Evolutionary conservation across 495 filamentous ascomycete genomes (phyloP).

Genomic region (Penicillium flavigenum): DNA sequence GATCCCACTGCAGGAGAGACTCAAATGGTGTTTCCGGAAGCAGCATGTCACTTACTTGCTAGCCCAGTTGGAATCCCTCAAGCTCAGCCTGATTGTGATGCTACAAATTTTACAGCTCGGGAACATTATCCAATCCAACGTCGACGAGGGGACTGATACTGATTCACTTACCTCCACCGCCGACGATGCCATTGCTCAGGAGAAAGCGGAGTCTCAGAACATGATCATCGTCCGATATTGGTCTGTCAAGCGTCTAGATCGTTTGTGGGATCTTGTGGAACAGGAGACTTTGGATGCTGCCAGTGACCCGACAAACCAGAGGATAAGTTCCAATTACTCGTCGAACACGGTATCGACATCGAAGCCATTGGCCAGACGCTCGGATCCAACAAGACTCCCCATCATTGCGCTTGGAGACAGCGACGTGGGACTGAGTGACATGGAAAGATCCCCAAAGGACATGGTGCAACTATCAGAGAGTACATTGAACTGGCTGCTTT

Average conservation of each 20-base stretch:
- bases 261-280: constrained; percentile 40
- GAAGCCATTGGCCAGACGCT: constrained; percentile 18
- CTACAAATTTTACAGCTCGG: constrained; percentile 43
- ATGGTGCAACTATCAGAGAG: constrained; percentile 39
- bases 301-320: constrained; percentile 31
- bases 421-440: constrained; percentile 34
- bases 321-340: constrained; percentile 24
- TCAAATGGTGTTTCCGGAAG: constrained; percentile 48
- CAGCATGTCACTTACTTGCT: constrained; percentile 46
- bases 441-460: constrained; percentile 41
- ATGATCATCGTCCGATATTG: constrained; percentile 50
- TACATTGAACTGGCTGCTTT: constrained; percentile 39
- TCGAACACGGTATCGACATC: constrained; percentile 15
- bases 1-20: constrained; percentile 37
- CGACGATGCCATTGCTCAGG: constrained; percentile 41
- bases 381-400: constrained; percentile 31
- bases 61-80: constrained; percentile 46
- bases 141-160: background rate
- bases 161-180: constrained; percentile 3
- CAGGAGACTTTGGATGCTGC: constrained; percentile 35
- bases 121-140: constrained; percentile 20
- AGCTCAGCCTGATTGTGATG: constrained; percentile 46
- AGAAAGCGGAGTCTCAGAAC: constrained; percentile 46
- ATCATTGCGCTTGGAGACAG: constrained; percentile 32
- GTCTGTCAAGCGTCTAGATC: constrained; percentile 42